Base-by-base conservation (phyloP, 371 early-diverging fungal genomes). In the Mortierella sp. region DNA sequence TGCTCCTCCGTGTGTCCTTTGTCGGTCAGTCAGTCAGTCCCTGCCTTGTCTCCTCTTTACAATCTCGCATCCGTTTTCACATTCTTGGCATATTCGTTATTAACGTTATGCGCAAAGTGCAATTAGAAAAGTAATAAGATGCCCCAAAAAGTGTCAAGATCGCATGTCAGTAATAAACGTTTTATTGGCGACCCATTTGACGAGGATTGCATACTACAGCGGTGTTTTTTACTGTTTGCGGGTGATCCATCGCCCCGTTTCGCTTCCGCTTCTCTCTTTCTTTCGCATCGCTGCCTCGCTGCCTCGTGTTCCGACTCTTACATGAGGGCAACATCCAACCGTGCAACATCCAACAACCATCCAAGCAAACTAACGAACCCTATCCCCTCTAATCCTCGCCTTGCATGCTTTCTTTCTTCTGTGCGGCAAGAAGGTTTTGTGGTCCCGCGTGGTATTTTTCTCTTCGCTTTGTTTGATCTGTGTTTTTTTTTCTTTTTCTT, bases 241-340 rank as follows among this genome's bases (percentile, higher is more conserved):
- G 67, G 24, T 40, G 67, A 67, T 67, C 40, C 67, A 10, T 67
- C 31, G 16, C 43, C 31, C 16, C 5, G 31, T 61, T 31, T 61
- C 19, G 28, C 34, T 31, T 34, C 43, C 6, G 4, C 6, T 6
- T 40, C 43, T 40, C 6, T 40, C 43, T 40, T 6, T 40, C 43
- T 40, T 13, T 46, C 48, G 5, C 48, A n/a, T n/a, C n/a, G n/a
- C n/a, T n/a, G 8, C 16, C 21, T 16, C 53, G 1, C 10, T 40
- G 34, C 67, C 67, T 67, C 67, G 24, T 67, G 40, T 40, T 67
- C 67, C 67, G 67, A 67, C 67, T 40, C 67, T 67, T 57, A 40
- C 43, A 40, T n/a, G n/a, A n/a, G 6, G 43, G 43, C 19, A 28
- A 59, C 16, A 59, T 14, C 37, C 16, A 40, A 67, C 43, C 6